Conservation (phyloP, 2,329 filamentous ascomycete species). For the Chrysoporthe austroafricana region DNA sequence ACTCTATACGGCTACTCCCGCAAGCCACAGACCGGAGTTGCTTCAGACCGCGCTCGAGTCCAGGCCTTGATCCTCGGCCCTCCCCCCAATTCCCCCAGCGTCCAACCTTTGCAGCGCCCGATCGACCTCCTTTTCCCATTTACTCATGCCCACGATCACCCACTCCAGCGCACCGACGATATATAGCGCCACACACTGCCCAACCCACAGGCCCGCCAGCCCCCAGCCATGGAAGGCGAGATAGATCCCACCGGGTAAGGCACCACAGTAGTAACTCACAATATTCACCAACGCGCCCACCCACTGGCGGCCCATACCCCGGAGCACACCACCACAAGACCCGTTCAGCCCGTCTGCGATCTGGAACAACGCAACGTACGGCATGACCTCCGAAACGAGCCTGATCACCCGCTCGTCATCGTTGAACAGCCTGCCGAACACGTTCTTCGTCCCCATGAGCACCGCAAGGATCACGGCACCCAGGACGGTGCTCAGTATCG, state of each 20-base stretch:
- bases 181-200: slow-evolving; percentile 80
- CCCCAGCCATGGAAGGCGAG: slow-evolving; percentile 88
- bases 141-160: slow-evolving; percentile 75
- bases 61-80: slow-evolving; percentile 3
- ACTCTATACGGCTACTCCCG: background rate
- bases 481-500: slow-evolving; percentile 70
- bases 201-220: slow-evolving; percentile 78
- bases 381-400: slow-evolving; percentile 78
- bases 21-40: background rate
- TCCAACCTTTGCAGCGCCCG: slow-evolving; percentile 72
- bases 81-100: slow-evolving; percentile 35
- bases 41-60: slow-evolving; percentile 10
- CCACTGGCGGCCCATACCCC: slow-evolving; percentile 87
- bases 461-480: slow-evolving; percentile 69
- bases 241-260: slow-evolving; percentile 79
- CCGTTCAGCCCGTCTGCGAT: slow-evolving; percentile 88
- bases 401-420: slow-evolving; percentile 72
- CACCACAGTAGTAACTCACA: slow-evolving; percentile 81
- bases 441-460: slow-evolving; percentile 71
- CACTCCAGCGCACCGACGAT: slow-evolving; percentile 79
- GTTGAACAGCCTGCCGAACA: slow-evolving; percentile 81
- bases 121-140: slow-evolving; percentile 74
- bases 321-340: slow-evolving; percentile 76
- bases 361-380: slow-evolving; percentile 86
- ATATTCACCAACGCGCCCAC: slow-evolving; percentile 82